phyloP scores from a whole-genome alignment of 495 filamentous ascomycete genomes.

The Clohesyomyces aquaticus region DNA sequence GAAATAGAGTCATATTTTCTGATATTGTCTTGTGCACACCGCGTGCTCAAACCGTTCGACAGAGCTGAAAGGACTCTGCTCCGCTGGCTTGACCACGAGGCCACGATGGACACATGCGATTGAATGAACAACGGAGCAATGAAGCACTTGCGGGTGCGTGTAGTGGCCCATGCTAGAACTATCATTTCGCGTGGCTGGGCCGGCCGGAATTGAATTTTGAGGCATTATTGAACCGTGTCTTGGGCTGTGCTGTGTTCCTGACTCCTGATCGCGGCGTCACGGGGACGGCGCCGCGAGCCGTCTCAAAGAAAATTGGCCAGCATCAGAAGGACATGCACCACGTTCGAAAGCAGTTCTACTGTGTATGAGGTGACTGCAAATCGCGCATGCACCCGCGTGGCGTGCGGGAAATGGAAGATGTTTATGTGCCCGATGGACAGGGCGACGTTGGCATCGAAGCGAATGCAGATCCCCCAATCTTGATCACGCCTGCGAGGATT shows the following conservation, averaged over 20 bases:
- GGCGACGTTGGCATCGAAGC: background rate
- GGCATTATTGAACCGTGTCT: constrained; percentile 11
- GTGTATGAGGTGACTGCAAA: background rate
- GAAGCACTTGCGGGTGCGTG: background rate
- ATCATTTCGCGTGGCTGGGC: background rate
- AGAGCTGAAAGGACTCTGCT: background rate
- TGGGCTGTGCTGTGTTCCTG: constrained; percentile 7
- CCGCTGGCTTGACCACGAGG: background rate
- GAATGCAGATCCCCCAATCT: constrained; percentile 9
- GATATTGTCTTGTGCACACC: background rate
- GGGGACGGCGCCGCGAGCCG: background rate
- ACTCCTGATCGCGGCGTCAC: background rate
- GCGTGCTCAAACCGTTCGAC: background rate
- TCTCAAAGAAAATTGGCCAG: constrained; percentile 8
- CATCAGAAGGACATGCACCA: constrained; percentile 10
- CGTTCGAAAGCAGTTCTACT: background rate
- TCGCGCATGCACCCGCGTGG: constrained; percentile 6
- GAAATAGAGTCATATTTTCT: background rate
- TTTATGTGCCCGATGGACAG: background rate
- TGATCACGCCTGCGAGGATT: too few relatives aligned
- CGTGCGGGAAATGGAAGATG: constrained; percentile 3
- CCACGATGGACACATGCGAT: background rate
- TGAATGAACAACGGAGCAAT: too few relatives aligned
- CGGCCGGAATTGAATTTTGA: constrained; percentile 6
- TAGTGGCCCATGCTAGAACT: background rate